phyloP scores from a whole-genome alignment of 176 grass and related monocot species.

The Cocos nucifera region DNA sequence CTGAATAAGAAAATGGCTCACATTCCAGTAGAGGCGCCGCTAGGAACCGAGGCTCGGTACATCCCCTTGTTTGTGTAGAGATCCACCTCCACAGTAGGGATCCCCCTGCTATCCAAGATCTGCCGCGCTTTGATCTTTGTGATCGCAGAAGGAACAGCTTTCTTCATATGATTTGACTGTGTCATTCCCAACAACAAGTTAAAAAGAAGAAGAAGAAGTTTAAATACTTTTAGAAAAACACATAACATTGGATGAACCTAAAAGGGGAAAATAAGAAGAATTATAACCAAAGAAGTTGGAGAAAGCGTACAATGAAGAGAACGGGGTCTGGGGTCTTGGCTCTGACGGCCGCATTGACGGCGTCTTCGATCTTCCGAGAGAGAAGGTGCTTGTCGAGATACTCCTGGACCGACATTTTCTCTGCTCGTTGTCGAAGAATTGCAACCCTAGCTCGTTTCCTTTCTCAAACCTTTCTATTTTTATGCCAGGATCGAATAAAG shows the following conservation, averaged over 20 bases:
- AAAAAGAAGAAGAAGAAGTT: background rate
- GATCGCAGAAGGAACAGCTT: conserved; percentile 65
- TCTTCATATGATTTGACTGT: conserved; percentile 83
- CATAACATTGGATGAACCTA: no score
- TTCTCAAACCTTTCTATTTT: no score
- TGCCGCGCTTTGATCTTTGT: conserved; percentile 75
- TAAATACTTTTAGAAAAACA: no score
- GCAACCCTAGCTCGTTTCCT: no score
- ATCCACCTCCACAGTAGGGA: conserved; percentile 78
- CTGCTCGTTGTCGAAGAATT: background rate
- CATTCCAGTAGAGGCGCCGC: conserved; percentile 21
- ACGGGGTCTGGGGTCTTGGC: conserved; percentile 66
- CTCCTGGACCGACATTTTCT: conserved; percentile 84
- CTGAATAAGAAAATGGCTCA: conserved; percentile 6
- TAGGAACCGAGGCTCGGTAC: conserved; percentile 67
- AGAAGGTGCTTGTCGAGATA: conserved; percentile 85
- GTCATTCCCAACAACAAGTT: background rate
- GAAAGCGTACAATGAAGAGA: conserved; percentile 51
- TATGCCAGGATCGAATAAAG: no score
- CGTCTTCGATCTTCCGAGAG: conserved; percentile 91
- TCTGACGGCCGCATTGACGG: conserved; percentile 95
- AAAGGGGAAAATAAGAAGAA: no score
- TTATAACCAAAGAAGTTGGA: background rate
- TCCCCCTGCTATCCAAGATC: conserved; percentile 78
- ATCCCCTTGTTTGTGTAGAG: conserved; percentile 95